Evolutionary conservation across 1,284 basidiomycete genomes (phyloP), one percentile per base, ranked within the genome.

Genomic region (Trichosporon coremiiforme): DNA sequence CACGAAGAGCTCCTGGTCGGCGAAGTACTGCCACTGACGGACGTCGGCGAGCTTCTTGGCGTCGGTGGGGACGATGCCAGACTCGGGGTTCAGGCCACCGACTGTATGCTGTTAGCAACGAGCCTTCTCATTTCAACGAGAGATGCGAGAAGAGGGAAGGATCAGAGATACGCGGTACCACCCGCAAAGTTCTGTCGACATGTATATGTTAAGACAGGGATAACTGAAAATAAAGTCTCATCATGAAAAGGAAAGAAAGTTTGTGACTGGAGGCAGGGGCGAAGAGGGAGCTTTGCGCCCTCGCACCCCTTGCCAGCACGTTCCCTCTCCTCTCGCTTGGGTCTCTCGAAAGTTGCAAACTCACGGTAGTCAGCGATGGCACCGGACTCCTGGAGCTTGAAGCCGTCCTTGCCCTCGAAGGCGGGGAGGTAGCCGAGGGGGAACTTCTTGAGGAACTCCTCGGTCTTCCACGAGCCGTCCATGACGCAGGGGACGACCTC

Each of bases 361-460:
- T 89, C 85, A 98, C 95, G 79, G 85, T 97, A 95, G 75, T 89
- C 90, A 66, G 92, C 90, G 82, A 98, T 94, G 70, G 94, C 90
- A 71, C 86, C 83, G 68, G 87, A 86, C 87, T 97, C 95, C 77
- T 89, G 88, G 73, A 98, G 85, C 86, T 94, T 89, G 68, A 79
- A 75, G 71, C 94, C 94, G 82, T 96, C 90, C 57, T 86, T 84
- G 66, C 86, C 86, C 83, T 94, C 91, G 70, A 92, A 89, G 45
- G 90, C 90, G 55, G 96, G 95, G 76, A 95, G 89, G 86, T 92
- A 93, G 73, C 91, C 92, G 75, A 88, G 87, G 60, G 91, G 90
- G 85, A 93, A 94, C 83, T 94, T 94, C 75, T 86, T 80, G 67
- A 90, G 84, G 85, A 90, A 94, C 72, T 91, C 91, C 75, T 88